Evolutionary conservation across 1,284 basidiomycete genomes (phyloP).

Genomic region (Lentinula novae-zelandiae): DNA sequence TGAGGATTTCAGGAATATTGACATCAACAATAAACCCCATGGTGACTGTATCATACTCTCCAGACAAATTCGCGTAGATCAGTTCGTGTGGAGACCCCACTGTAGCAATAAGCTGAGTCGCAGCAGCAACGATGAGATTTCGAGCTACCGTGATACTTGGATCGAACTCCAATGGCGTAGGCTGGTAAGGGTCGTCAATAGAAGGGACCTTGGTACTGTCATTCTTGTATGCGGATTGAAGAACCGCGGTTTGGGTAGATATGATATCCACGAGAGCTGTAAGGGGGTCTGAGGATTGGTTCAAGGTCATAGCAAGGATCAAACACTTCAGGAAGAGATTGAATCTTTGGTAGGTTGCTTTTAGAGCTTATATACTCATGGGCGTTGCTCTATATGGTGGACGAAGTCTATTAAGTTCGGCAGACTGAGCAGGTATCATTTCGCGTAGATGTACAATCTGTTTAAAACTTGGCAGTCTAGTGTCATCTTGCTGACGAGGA

Average conservation of each 20-base stretch:
- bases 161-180: constrained; percentile 20
- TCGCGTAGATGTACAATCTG: too few relatives aligned
- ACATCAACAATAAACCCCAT: constrained; percentile 18
- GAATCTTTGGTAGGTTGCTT: too few relatives aligned
- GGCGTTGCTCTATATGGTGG: too few relatives aligned
- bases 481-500: too few relatives aligned
- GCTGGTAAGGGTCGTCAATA: constrained; percentile 23
- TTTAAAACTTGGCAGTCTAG: too few relatives aligned
- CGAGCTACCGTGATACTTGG: constrained; percentile 10
- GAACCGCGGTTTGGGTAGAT: constrained; percentile 18
- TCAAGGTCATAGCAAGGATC: background rate
- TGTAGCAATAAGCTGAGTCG: constrained; percentile 21
- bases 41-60: constrained; percentile 14
- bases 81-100: constrained; percentile 14
- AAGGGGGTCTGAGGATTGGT: constrained; percentile 11
- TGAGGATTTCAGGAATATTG: constrained; percentile 18
- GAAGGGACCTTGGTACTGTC: constrained; percentile 20
- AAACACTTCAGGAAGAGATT: too few relatives aligned
- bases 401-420: too few relatives aligned
- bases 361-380: too few relatives aligned
- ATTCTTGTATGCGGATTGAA: constrained; percentile 21
- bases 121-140: constrained; percentile 17
- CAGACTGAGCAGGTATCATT: too few relatives aligned
- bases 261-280: constrained; percentile 22
- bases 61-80: constrained; percentile 9